These are phyloP conservation scores for Nigrospora oryzae DNA, from an alignment of 2,329 filamentous ascomycete species.

Conservation along the genomic window DNA sequence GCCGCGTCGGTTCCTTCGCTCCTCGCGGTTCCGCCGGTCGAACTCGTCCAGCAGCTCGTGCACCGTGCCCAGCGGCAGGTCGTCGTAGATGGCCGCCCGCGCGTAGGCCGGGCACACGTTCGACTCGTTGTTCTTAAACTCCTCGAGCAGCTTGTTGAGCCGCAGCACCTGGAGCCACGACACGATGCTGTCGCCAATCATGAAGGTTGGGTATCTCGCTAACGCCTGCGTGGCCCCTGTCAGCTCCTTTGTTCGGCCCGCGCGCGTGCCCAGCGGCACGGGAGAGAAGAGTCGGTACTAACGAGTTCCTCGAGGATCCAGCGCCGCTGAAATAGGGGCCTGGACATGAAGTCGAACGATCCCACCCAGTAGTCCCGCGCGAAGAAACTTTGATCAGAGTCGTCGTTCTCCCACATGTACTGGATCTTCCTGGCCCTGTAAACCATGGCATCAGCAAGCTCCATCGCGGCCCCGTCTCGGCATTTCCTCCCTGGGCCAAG, in stretches of 20 bases:
- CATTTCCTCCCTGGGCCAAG: no score
- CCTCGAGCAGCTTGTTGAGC: constrained; percentile 24
- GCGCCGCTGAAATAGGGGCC: constrained; percentile 23
- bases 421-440: no score
- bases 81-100: constrained; percentile 6
- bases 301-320: constrained; percentile 28
- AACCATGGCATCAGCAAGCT: no score
- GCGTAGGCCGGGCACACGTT: constrained; percentile 17
- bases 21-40: background rate
- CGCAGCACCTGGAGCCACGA: constrained; percentile 25
- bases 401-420: no score
- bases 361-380: constrained; percentile 12
- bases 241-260: no score
- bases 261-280: no score
- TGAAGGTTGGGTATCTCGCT: constrained; percentile 18
- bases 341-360: constrained; percentile 18
- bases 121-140: constrained; percentile 23
- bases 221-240: constrained; percentile 2
- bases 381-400: background rate
- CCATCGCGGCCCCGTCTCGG: no score
- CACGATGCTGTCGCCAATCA: constrained; percentile 25
- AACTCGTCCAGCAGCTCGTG: background rate
- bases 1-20: background rate
- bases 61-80: background rate
- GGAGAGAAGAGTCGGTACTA: background rate